Conservation (phyloP, 192 early-diverging fungal species). For the Gigaspora rosea region DNA sequence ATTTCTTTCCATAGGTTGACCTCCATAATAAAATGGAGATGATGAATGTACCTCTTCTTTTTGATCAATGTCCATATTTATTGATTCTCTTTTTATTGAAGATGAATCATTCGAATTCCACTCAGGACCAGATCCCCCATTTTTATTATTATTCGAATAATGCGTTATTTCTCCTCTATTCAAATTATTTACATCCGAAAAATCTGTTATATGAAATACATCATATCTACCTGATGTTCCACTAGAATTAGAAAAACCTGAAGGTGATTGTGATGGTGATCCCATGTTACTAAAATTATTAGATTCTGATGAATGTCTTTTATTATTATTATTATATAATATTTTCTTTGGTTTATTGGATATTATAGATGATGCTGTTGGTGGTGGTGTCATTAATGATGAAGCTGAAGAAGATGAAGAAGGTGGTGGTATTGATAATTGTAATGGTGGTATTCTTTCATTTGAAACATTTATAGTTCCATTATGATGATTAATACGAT, state of each 20-base stretch:
- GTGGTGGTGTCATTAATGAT: constrained; percentile 3
- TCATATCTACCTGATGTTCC: background rate
- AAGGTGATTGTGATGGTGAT: background rate
- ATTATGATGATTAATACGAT: background rate
- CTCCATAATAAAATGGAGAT: background rate
- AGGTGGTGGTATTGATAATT: background rate
- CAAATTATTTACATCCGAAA: background rate
- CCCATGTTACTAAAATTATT: background rate
- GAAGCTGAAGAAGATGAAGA: background rate
- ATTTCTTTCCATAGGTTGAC: background rate
- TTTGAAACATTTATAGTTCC: background rate
- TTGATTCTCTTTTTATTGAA: background rate
- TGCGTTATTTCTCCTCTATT: background rate
- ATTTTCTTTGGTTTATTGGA: background rate
- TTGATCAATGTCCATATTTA: background rate
- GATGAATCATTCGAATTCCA: background rate
- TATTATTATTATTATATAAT: background rate
- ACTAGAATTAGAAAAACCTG: background rate
- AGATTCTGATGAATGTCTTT: background rate
- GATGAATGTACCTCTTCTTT: background rate
- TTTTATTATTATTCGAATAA: background rate
- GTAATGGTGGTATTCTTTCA: background rate
- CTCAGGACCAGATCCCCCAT: background rate
- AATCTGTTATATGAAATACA: background rate
- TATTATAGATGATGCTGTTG: background rate